Conservation (phyloP, 2,329 filamentous ascomycete genomes). For the Beauveria pseudobassiana region DNA sequence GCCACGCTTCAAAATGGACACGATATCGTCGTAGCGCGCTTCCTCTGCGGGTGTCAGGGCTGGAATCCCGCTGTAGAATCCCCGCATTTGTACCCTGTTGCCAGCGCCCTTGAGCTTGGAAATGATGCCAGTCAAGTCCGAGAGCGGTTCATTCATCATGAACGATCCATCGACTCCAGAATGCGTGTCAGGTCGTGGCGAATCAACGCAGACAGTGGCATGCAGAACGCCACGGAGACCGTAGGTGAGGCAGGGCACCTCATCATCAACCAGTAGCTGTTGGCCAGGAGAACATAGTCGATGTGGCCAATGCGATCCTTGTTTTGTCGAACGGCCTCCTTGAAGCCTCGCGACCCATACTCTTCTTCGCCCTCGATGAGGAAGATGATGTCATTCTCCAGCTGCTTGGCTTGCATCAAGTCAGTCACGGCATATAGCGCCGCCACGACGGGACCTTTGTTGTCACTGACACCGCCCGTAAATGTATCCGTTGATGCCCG, state of each 20-base stretch:
- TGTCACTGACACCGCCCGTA: constrained; percentile 97
- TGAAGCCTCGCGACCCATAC: constrained; percentile 84
- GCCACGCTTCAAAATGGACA: constrained; percentile 63
- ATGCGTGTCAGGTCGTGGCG: constrained; percentile 80
- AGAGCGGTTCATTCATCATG: constrained; percentile 82
- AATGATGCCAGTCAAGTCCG: constrained; percentile 79
- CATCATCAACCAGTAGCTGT: constrained; percentile 98
- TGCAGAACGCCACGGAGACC: constrained; percentile 90
- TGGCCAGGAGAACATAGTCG: constrained; percentile 90
- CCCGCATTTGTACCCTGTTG: constrained; percentile 76
- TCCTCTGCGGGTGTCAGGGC: constrained; percentile 69
- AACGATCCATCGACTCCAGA: constrained; percentile 94
- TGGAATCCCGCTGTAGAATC: constrained; percentile 81
- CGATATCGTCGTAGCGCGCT: constrained; percentile 76
- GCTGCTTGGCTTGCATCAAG: constrained; percentile 70
- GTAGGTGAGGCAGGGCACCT: constrained; percentile 91
- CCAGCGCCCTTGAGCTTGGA: constrained; percentile 73
- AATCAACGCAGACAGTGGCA: constrained; percentile 82
- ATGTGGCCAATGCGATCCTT: constrained; percentile 82
- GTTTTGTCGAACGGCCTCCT: constrained; percentile 69
- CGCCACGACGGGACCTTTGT: constrained; percentile 93
- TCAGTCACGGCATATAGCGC: constrained; percentile 92
- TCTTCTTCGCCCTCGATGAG: constrained; percentile 97
- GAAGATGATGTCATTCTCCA: constrained; percentile 86
- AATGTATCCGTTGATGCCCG: constrained; percentile 82